phyloP scores from a whole-genome alignment of 2,329 filamentous ascomycete genomes.

The Aureobasidium leucospermi region DNA sequence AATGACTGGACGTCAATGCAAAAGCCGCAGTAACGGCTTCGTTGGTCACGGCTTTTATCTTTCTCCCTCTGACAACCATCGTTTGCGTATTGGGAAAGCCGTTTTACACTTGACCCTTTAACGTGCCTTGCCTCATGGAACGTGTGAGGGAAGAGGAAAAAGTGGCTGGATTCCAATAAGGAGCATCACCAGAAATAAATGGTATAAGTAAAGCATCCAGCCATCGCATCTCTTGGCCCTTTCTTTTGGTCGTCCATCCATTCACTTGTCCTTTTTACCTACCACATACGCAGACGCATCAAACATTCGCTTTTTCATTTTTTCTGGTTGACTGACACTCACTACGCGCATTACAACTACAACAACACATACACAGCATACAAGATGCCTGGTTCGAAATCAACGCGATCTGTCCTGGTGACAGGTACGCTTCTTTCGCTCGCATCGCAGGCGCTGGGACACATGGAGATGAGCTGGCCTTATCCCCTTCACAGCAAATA shows the following conservation, averaged over 20 bases:
- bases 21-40: conserved; percentile 5
- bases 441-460: conserved; percentile 21
- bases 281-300: not conserved
- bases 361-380: not conserved
- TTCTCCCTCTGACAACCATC: conserved; percentile 10
- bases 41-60: conserved; percentile 2
- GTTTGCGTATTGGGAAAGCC: conserved; percentile 10
- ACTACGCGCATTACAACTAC: not conserved
- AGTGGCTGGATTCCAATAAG: conserved; percentile 9
- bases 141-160: not conserved
- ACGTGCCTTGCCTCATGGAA: conserved; percentile 7
- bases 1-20: not conserved
- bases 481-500: conserved; percentile 46
- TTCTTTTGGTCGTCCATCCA: conserved; percentile 10
- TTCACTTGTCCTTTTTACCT: not conserved
- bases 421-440: conserved; percentile 11
- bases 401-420: conserved; percentile 10
- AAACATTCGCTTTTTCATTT: not conserved
- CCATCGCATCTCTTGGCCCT: conserved; percentile 7
- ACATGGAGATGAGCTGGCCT: conserved; percentile 52
- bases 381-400: not conserved
- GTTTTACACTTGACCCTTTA: conserved; percentile 10
- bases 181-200: not conserved
- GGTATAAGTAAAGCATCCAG: conserved; percentile 8
- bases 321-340: not conserved